Conservation (phyloP, 2,329 filamentous ascomycete species). For the Trichoderma cornu-damae region DNA sequence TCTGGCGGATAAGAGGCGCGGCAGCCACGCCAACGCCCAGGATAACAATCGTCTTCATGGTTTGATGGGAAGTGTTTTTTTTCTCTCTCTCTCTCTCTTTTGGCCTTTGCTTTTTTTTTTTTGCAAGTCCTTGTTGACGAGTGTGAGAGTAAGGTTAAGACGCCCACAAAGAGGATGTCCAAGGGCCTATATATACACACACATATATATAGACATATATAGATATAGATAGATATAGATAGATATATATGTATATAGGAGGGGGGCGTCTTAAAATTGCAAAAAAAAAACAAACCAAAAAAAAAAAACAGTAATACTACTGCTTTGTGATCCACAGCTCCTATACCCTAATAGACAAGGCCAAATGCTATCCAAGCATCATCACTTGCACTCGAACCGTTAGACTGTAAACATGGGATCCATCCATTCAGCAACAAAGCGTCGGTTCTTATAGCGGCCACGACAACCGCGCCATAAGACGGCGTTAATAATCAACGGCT, state of each 20-base stretch:
- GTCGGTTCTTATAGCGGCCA: too few relatives aligned
- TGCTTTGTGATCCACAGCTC: background rate
- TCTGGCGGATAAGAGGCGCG: conserved; percentile 46
- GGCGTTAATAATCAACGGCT: background rate
- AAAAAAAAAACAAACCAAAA: too few relatives aligned
- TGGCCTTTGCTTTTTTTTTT: background rate
- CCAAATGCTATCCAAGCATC: background rate
- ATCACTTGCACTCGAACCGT: background rate
- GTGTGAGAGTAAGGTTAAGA: too few relatives aligned
- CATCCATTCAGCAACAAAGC: background rate
- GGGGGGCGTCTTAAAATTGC: too few relatives aligned
- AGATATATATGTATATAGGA: background rate
- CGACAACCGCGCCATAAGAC: too few relatives aligned
- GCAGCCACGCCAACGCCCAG: conserved; percentile 46
- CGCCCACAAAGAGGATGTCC: too few relatives aligned
- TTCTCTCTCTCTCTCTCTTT: too few relatives aligned
- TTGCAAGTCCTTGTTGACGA: too few relatives aligned
- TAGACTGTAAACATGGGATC: background rate
- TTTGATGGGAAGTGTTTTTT: background rate
- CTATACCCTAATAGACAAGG: background rate
- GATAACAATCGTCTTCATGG: conserved; percentile 40
- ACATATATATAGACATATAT: too few relatives aligned
- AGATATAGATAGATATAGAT: too few relatives aligned
- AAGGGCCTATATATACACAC: too few relatives aligned
- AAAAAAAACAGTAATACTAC: too few relatives aligned